A percentile compares a stretch with the other conserved stretches of the same genome.
Evolutionary conservation across 345 rosid genomes (phyloP).

Genomic region (Alliaria petiolata): DNA sequence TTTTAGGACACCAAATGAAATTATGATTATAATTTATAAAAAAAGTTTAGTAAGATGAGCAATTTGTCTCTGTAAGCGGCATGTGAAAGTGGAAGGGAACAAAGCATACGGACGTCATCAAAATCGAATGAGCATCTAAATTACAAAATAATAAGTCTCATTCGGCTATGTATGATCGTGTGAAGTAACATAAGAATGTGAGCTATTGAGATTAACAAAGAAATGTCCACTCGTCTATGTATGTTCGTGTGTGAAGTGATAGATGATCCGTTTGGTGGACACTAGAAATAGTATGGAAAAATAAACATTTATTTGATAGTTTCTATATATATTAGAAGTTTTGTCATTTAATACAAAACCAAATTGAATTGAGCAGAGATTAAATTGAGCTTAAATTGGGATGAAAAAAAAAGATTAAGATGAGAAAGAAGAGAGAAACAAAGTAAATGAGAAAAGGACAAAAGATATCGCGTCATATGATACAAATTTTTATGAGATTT

Average conservation of each 20-base stretch:
- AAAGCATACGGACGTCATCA: neutral
- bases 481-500: too few species aligned
- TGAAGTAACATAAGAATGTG: neutral
- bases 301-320: too few species aligned
- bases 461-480: too few species aligned
- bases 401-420: too few species aligned
- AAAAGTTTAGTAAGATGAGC: neutral
- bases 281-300: neutral
- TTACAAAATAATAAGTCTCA: neutral
- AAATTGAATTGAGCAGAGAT: too few species aligned
- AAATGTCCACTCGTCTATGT: neutral
- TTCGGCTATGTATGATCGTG: neutral
- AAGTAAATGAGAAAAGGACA: too few species aligned
- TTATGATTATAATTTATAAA: neutral
- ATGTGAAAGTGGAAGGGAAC: neutral
- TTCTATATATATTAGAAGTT: too few species aligned
- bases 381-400: too few species aligned
- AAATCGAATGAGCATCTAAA: neutral
- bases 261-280: neutral
- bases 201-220: neutral
- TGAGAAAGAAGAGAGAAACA: too few species aligned
- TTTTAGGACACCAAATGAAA: constrained; percentile 13
- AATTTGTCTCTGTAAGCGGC: neutral
- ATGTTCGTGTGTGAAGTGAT: neutral
- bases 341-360: too few species aligned